Conservation (phyloP, 1,284 basidiomycete genomes). For the Gymnopus androsaceus region DNA sequence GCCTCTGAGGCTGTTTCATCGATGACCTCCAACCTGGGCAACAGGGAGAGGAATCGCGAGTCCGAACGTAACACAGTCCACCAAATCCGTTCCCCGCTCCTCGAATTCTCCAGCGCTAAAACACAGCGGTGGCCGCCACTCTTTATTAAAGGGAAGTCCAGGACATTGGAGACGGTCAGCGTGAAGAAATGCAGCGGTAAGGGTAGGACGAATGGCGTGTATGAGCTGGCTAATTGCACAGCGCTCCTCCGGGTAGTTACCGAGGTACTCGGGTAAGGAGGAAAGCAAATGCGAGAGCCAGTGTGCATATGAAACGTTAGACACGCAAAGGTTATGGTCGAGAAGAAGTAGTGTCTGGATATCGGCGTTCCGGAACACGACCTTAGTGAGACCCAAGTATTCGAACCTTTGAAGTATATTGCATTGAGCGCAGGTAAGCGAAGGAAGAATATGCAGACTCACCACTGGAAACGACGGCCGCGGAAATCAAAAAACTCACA, state of each 20-base stretch:
- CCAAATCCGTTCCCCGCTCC: not conserved
- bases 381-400: not conserved
- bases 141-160: constrained; percentile 1
- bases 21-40: not conserved
- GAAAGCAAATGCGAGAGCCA: not conserved
- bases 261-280: not conserved
- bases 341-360: not conserved
- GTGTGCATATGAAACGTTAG: not conserved
- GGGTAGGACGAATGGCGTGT: not conserved
- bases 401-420: not conserved
- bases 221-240: not conserved
- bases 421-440: not conserved
- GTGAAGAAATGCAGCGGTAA: not conserved
- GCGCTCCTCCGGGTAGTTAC: not conserved
- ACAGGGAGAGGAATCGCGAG: not conserved
- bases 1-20: not conserved
- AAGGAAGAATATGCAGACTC: not conserved
- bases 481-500: not conserved
- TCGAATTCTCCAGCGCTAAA: not conserved
- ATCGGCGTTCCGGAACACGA: not conserved
- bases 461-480: not conserved
- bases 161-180: not conserved
- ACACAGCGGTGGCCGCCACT: not conserved
- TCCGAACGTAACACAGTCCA: not conserved
- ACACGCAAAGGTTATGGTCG: constrained; percentile 5